Evolutionary conservation across 2,329 filamentous ascomycete genomes (phyloP).

Genomic region (Plectosphaerella sp.): DNA sequence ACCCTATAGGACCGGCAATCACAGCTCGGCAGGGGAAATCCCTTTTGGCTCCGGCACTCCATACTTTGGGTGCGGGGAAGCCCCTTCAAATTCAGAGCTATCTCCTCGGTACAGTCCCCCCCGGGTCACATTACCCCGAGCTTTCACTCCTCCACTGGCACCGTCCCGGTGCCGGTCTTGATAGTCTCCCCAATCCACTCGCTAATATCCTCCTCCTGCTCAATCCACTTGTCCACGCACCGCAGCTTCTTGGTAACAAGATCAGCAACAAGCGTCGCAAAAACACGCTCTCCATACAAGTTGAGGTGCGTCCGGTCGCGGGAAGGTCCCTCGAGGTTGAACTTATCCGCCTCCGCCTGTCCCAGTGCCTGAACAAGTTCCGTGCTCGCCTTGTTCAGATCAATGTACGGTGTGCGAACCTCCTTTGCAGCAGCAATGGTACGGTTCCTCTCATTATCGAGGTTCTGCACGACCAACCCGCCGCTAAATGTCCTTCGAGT

Average conservation of each 20-base stretch:
- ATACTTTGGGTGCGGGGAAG: no score
- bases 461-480: constrained; percentile 32
- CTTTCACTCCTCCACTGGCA: no score
- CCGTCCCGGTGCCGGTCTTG: no score
- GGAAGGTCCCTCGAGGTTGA: constrained; percentile 37
- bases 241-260: constrained; percentile 24
- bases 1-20: no score
- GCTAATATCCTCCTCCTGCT: constrained; percentile 30
- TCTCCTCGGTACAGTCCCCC: no score
- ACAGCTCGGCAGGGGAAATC: no score
- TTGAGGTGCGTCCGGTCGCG: constrained; percentile 35
- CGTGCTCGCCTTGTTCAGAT: constrained; percentile 46
- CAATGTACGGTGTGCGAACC: constrained; percentile 31
- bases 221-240: constrained; percentile 15
- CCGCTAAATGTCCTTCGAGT: constrained; percentile 37
- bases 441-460: constrained; percentile 36
- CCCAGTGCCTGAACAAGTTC: constrained; percentile 50
- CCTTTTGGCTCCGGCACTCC: no score
- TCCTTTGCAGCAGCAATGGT: constrained; percentile 38
- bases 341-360: constrained; percentile 35
- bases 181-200: constrained; percentile 20
- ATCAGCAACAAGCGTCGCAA: constrained; percentile 43
- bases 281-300: constrained; percentile 41
- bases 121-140: no score
- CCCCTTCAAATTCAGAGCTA: no score